Evolutionary conservation across 2,329 filamentous ascomycete genomes (phyloP), one percentile per base, ranked within the genome.

Genomic region (Penicillium aurantiogriseum): DNA sequence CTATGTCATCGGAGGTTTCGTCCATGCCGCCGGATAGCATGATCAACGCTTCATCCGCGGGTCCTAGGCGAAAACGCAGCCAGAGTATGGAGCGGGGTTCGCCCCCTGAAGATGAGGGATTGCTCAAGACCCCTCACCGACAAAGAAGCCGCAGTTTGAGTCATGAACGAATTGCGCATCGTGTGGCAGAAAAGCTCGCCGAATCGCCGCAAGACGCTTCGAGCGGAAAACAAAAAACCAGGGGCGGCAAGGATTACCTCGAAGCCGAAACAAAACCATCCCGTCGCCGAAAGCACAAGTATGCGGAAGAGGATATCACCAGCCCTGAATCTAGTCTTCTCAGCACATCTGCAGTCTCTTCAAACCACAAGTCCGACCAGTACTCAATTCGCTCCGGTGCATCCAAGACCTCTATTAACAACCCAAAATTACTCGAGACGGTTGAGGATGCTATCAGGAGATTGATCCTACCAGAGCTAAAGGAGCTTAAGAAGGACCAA

Each of bases 371-470:
- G 60, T 84, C 83, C 40, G 82, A 85, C 65, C 77, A 80, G 53
- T 80, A 83, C 59, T 88, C 86, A 9, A 82, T 83, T 62, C 79
- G 79, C 38, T 86, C 85, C 31, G 82, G 81, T 36, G 80, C 79
- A 35, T 84, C 83, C 19, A 83, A 83, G 58, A 90, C 91, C 3
- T 93, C 90, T 0, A 90, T 95, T 72, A 96, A 95, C 76, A 96
- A 97, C 68, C 92, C 92, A 0, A 94, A 91, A 70, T 79, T 97
- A 2, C 82, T 97, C 2, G 90, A 94, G 68, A 94, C 92, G 0
- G 92, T 97, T 3, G 92, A 97, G 76, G 92, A 96, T 76, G 92
- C 92, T 15, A 96, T 97, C 69, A 88, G 91, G 61, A 85, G 92
- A 48, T 81, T 96, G 49, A 96, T 97, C 52, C 78, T 99, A 3